Base-by-base conservation (phyloP, 2,329 filamentous ascomycete species). In the Diaporthe sp. region DNA sequence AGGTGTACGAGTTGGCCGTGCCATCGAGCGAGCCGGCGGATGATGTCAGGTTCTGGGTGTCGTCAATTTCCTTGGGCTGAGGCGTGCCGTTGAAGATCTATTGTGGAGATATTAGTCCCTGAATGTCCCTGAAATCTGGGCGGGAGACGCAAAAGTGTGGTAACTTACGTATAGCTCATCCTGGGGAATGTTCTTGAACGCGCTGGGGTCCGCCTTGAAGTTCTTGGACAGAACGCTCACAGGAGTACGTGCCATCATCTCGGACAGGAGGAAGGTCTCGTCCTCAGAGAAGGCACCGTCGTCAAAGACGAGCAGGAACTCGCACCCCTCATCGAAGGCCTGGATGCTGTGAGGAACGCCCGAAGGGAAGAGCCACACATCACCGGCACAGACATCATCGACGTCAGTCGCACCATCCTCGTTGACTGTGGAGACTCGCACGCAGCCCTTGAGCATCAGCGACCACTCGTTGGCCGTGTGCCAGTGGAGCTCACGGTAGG, bases 401-500 rank as follows among this genome's bases (percentile, higher is more conserved):
- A 87, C 81, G 67, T 88, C 88, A 12, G 82, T 86, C 61, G 85
- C 81, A 1, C 89, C 88, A 13, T 89, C 85, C 57, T 89, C 85
- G 76, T 91, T 87, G 57, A 92, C 84, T 1, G 89, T 86, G 9
- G 86, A 83, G 1, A 92, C 82, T 7, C 88, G 85, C 3, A 88
- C 88, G 55, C 85, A 86, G 0, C 90, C 90, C 74, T 89, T 89
- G 22, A 90, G 83, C 15, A 92, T 83, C 7, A 90, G 82, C 0
- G 87, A 84, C 88, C 88, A 90, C 78, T 90, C 84, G 65, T 83
- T 86, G 53, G 88, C 86, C 51, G 87, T 89, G 77, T 92, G 90
- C 89, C 89, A 93, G 78, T 93, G 92, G 31, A 93, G 83, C 80
- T 93, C 91, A 28, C 92, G 88, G 76, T 92, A 92, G 0, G 88